Base-by-base conservation (phyloP, 208 protist genomes). In the Wallacemonas sp. region DNA sequence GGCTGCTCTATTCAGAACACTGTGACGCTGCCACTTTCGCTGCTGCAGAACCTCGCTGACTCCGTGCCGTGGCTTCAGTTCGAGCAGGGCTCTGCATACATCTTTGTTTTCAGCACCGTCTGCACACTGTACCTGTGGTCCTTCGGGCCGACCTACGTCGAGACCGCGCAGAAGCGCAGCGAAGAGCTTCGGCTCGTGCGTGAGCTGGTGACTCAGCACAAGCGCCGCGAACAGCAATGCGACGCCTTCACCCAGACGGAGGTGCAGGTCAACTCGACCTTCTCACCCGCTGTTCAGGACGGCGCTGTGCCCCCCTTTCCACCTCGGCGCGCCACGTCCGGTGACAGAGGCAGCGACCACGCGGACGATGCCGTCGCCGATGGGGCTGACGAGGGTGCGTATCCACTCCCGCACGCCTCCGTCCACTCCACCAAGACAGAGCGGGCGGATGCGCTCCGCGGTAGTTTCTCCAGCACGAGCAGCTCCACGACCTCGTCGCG, bases 1-100 rank as follows among this genome's bases (percentile, higher is more conserved):
- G 85, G 73, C 57, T 88, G 74, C 67, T 81, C 78, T 22, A 76
- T 89, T 33, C 83, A 84, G 61, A 94, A 94, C 71, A 80, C 72
- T 45, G 74, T 94, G 2, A 89, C 89, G 30, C 71, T 91, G 42
- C 89, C 85, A 10, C 76, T 94, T n/a, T 87, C 85, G 0, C 58
- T 94, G 33, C 38, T 94, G 36, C 72, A 81, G 36, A 80, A 78
- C 48, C 61, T 94, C 22, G 61, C 81, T 2, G 50, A 52, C 36
- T 81, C 80, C 24, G 50, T 94, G 8, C n/a, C 52, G 22, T 91
- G 83, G 72, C 55, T 92, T 29, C 68, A 87, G 53, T 63, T 79
- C 39, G 62, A 58, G 8, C 45, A 69, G 22, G 78, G 76, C 21
- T 78, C 75, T 1, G 75, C 85, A 21, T 92, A 91, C 71, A 91